Evolutionary conservation across 208 protist species (phyloP).

Genomic region (Wallacemonas sp.): DNA sequence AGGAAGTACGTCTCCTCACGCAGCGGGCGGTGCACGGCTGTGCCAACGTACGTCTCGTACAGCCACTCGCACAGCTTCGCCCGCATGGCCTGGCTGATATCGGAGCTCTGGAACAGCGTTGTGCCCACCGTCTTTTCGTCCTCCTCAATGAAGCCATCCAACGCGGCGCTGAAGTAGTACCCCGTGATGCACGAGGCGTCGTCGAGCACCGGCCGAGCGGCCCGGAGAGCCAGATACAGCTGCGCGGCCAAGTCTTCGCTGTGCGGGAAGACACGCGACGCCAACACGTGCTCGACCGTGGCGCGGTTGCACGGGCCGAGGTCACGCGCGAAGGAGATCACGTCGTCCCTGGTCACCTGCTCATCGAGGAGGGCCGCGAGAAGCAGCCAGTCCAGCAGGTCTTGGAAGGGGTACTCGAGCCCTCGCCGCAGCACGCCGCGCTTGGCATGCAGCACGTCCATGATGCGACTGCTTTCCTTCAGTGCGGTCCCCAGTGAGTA

Average conservation of each 20-base stretch:
- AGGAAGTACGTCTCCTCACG: conserved; percentile 83
- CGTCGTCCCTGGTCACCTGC: conserved; percentile 20
- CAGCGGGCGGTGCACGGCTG: conserved; percentile 18
- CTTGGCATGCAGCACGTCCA: conserved; percentile 47
- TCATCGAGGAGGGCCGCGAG: conserved; percentile 55
- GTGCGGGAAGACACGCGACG: background rate
- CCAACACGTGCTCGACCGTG: conserved; percentile 35
- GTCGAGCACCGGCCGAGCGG: conserved; percentile 31
- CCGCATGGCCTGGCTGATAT: conserved; percentile 17
- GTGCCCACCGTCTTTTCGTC: conserved; percentile 32
- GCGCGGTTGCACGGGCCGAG: conserved; percentile 34
- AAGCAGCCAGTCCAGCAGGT: conserved; percentile 61
- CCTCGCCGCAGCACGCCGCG: conserved; percentile 49
- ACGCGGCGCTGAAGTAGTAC: conserved; percentile 47
- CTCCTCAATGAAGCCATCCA: conserved; percentile 71
- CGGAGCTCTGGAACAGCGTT: conserved; percentile 1
- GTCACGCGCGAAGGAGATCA: conserved; percentile 33
- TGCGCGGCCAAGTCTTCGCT: conserved; percentile 6
- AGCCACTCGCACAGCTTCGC: conserved; percentile 47
- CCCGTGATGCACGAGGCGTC: conserved; percentile 31
- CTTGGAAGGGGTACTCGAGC: conserved; percentile 43
- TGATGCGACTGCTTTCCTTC: conserved; percentile 41
- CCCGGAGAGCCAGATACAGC: conserved; percentile 28
- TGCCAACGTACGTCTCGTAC: conserved; percentile 22
- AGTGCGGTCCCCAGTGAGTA: background rate